A percentile compares a stretch with the other conserved stretches of the same genome.
Conservation (phyloP, 192 early-diverging fungal genomes). For the Linnemannia zychae region DNA sequence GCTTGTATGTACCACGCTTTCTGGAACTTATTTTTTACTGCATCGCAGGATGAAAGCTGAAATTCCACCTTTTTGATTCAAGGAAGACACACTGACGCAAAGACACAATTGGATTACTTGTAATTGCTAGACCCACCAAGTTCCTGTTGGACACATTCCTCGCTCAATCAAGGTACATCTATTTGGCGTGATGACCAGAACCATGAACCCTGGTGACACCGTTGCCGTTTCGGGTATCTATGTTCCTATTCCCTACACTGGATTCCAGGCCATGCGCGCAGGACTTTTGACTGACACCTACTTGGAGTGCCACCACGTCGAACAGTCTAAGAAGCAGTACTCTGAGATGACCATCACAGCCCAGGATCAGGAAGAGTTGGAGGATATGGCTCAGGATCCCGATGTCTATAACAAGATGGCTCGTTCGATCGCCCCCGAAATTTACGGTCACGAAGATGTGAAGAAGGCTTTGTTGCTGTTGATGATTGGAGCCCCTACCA, state of each 20-base stretch:
- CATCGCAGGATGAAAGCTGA: background rate
- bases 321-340: slow-evolving; percentile 93
- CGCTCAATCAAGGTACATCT: slow-evolving; percentile 95
- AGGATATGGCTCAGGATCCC: slow-evolving; percentile 72
- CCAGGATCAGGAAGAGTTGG: slow-evolving; percentile 66
- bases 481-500: slow-evolving; percentile 85
- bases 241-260: slow-evolving; percentile 92
- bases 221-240: slow-evolving; percentile 89
- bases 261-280: slow-evolving; percentile 91
- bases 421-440: slow-evolving; percentile 88
- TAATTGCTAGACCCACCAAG: slow-evolving; percentile 88
- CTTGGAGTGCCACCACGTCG: slow-evolving; percentile 89
- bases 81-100: background rate
- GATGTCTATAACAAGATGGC: slow-evolving; percentile 85
- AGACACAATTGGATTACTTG: background rate
- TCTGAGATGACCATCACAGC: slow-evolving; percentile 78
- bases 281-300: slow-evolving; percentile 97
- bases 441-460: slow-evolving; percentile 93
- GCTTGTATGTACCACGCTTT: slow-evolving; percentile 67
- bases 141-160: slow-evolving; percentile 98
- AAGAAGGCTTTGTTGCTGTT: slow-evolving; percentile 91
- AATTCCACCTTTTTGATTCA: background rate
- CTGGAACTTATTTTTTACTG: background rate
- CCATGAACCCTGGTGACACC: slow-evolving; percentile 90
- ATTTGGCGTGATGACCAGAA: slow-evolving; percentile 82